Percentiles rank a stretch among this genome's conserved stretches.
Evolutionary conservation across 306 rosid species (phyloP).

Genomic region (Glycine soja): DNA sequence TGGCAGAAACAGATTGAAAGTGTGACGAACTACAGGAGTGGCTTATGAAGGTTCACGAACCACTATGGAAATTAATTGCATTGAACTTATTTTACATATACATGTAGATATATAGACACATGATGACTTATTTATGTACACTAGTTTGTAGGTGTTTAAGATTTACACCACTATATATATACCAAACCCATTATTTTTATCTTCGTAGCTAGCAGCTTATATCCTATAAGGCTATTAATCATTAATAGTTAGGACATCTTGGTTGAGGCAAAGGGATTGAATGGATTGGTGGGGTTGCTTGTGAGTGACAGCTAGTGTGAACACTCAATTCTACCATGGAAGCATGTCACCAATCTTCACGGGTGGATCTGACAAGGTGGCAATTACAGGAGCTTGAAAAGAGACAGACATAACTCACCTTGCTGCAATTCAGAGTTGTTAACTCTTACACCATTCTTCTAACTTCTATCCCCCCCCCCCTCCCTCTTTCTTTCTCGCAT

Average conservation of each 20-base stretch:
- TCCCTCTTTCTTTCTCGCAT: too few relatives aligned
- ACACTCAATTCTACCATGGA: too few relatives aligned
- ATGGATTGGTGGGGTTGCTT: slow-evolving; percentile 37
- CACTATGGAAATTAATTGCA: slow-evolving; percentile 32
- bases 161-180: slow-evolving; percentile 33
- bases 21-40: too few relatives aligned
- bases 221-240: background rate
- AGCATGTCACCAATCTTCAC: too few relatives aligned
- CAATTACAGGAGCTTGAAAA: too few relatives aligned
- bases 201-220: background rate
- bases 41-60: too few relatives aligned
- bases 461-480: too few relatives aligned
- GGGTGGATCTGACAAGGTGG: too few relatives aligned
- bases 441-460: too few relatives aligned
- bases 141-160: slow-evolving; percentile 14
- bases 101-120: background rate
- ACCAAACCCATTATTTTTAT: slow-evolving; percentile 27
- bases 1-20: too few relatives aligned
- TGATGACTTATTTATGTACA: background rate
- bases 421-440: too few relatives aligned
- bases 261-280: slow-evolving; percentile 33
- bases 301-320: slow-evolving; percentile 37
- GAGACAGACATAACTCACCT: too few relatives aligned
- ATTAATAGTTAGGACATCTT: slow-evolving; percentile 28
- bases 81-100: background rate